Conservation (phyloP, 352 stramenopile genomes). For the Pythium apleroticum region DNA sequence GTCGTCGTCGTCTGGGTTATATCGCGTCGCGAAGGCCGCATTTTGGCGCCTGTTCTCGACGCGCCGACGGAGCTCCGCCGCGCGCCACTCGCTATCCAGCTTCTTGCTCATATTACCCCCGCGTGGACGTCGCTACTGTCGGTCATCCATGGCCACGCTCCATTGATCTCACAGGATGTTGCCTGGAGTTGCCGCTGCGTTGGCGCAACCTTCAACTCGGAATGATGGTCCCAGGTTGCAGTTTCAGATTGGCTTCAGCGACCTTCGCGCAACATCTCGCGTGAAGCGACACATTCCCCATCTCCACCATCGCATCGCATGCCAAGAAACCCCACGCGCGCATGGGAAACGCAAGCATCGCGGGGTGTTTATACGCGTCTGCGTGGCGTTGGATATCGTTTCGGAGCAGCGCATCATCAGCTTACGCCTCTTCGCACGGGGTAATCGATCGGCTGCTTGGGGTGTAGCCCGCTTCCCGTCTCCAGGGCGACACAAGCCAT, state of each 20-base stretch:
- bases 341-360: slow-evolving; percentile 29
- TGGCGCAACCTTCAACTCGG: neutral
- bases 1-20: slow-evolving; percentile 8
- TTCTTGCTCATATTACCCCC: slow-evolving; percentile 2
- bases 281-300: neutral
- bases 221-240: slow-evolving; percentile 24
- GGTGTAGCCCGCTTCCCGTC: neutral
- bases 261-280: slow-evolving; percentile 38
- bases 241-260: slow-evolving; percentile 20
- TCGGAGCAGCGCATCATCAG: slow-evolving; percentile 2
- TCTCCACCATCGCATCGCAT: slow-evolving; percentile 6
- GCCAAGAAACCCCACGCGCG: neutral
- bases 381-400: slow-evolving; percentile 3
- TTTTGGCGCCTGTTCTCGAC: slow-evolving; percentile 37
- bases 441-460: neutral
- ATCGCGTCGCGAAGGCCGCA: slow-evolving; percentile 12
- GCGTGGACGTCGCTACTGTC: neutral
- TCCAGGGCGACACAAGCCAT: neutral
- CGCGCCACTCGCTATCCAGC: slow-evolving; percentile 30
- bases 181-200: neutral
- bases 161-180: neutral
- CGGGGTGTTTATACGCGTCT: neutral
- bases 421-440: slow-evolving; percentile 1
- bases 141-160: neutral
- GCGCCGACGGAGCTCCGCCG: slow-evolving; percentile 46